Evolutionary conservation across 352 stramenopile species (phyloP).

Genomic region (Blastocystis hominis): DNA sequence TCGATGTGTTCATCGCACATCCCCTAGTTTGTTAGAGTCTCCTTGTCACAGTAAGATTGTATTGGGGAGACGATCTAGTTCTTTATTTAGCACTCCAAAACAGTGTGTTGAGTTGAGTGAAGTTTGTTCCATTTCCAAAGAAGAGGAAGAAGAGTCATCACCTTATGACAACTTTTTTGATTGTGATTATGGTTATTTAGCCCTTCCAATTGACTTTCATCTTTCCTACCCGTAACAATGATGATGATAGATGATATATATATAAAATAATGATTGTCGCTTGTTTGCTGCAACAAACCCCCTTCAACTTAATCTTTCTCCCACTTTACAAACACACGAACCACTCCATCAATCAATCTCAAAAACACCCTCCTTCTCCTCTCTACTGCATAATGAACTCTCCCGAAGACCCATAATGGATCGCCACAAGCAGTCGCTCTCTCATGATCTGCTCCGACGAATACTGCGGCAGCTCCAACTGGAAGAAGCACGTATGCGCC

Average conservation of each 20-base stretch:
- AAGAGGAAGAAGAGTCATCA: not conserved
- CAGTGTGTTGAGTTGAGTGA: not conserved
- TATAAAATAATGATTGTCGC: too few relatives aligned
- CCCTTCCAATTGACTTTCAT: not conserved
- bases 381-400: constrained; percentile 59
- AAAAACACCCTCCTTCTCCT: too few relatives aligned
- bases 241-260: too few relatives aligned
- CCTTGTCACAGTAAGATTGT: not conserved
- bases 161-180: not conserved
- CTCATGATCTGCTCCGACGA: constrained; percentile 77
- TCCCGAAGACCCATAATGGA: constrained; percentile 78
- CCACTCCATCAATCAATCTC: too few relatives aligned
- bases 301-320: too few relatives aligned
- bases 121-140: not conserved
- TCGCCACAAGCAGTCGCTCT: constrained; percentile 79
- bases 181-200: not conserved
- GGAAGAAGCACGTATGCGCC: constrained; percentile 89
- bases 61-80: not conserved
- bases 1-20: not conserved
- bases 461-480: constrained; percentile 82
- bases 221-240: not conserved
- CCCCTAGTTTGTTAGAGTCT: not conserved
- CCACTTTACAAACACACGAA: too few relatives aligned
- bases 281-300: too few relatives aligned
- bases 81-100: not conserved